Percentiles rank a stretch among this genome's conserved stretches.
Evolutionary conservation across 306 rosid species (phyloP).

Genomic region (Prunus mume): DNA sequence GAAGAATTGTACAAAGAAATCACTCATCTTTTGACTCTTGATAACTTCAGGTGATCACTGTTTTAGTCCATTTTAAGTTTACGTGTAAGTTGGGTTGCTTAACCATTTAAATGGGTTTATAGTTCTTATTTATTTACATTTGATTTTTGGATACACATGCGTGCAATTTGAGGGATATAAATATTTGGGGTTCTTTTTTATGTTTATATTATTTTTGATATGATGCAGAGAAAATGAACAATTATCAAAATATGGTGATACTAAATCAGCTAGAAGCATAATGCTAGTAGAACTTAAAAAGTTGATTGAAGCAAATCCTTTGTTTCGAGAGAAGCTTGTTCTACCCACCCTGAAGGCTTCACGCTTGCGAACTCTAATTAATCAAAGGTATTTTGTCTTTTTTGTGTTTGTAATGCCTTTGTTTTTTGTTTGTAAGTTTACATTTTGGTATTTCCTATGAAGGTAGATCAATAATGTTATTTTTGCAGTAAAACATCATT

Average conservation of each 20-base stretch:
- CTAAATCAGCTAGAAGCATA: conserved; percentile 21
- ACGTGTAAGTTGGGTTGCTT: neutral
- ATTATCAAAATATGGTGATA: conserved; percentile 26
- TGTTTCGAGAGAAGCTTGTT: conserved; percentile 27
- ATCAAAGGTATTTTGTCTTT: conserved; percentile 15
- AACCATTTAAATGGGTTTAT: neutral
- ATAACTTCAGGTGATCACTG: conserved; percentile 22
- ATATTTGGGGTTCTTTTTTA: neutral
- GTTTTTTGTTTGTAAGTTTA: neutral
- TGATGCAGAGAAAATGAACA: conserved; percentile 29
- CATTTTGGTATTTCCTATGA: neutral
- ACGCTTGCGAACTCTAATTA: conserved; percentile 22
- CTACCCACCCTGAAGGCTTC: conserved; percentile 22
- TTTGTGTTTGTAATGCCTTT: neutral
- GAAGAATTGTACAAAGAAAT: conserved; percentile 27
- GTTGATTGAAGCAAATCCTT: conserved; percentile 26
- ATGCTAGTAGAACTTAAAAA: conserved; percentile 26
- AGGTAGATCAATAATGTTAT: neutral
- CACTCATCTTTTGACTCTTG: conserved; percentile 23
- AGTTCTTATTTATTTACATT: neutral
- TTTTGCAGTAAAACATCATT: neutral
- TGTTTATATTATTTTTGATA: neutral
- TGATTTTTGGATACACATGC: neutral
- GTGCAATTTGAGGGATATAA: neutral
- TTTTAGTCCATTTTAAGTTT: neutral